phyloP scores from a whole-genome alignment of 2,329 filamentous ascomycete genomes.

The Lasiodiplodia hormozganensis region DNA sequence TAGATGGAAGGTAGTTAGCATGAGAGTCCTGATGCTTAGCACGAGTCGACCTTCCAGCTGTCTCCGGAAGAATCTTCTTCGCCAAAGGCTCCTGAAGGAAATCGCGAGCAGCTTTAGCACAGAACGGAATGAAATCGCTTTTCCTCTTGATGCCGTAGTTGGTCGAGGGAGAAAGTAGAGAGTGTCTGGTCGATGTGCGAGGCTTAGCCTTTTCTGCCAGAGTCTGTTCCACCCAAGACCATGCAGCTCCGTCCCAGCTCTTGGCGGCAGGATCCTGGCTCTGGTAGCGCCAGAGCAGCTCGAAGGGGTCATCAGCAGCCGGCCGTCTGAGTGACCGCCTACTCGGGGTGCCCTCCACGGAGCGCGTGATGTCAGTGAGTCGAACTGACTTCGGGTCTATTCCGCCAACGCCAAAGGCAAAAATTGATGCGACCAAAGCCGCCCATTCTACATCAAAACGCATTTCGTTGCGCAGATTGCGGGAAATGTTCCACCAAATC shows the following conservation, averaged over 20 bases:
- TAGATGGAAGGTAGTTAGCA: constrained; percentile 63
- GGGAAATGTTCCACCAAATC: constrained; percentile 48
- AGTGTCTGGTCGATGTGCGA: constrained; percentile 15
- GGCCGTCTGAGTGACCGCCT: constrained; percentile 8
- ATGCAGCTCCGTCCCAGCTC: constrained; percentile 42
- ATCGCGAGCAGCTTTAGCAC: constrained; percentile 43
- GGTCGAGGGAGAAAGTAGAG: constrained; percentile 30
- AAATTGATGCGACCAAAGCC: constrained; percentile 50
- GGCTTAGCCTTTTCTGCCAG: constrained; percentile 30
- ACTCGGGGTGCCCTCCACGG: constrained; percentile 18
- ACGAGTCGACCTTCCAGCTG: constrained; percentile 15
- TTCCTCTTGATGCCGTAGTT: constrained; percentile 36
- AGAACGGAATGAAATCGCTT: constrained; percentile 37
- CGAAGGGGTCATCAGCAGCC: constrained; percentile 19
- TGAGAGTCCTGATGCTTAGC: constrained; percentile 27
- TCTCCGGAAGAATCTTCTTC: constrained; percentile 33
- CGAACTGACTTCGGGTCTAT: constrained; percentile 41
- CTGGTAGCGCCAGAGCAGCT: constrained; percentile 43
- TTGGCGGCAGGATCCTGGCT: constrained; percentile 37
- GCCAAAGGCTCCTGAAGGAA: constrained; percentile 45
- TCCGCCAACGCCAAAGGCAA: constrained; percentile 47
- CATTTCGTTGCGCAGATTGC: constrained; percentile 33
- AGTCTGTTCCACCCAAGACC: constrained; percentile 43
- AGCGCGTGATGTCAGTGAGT: constrained; percentile 27
- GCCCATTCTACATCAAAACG: constrained; percentile 42